Percentiles rank a stretch among this genome's conserved stretches.
Conservation (phyloP, 148 eudicot species). For the Fagopyrum homotropicum region DNA sequence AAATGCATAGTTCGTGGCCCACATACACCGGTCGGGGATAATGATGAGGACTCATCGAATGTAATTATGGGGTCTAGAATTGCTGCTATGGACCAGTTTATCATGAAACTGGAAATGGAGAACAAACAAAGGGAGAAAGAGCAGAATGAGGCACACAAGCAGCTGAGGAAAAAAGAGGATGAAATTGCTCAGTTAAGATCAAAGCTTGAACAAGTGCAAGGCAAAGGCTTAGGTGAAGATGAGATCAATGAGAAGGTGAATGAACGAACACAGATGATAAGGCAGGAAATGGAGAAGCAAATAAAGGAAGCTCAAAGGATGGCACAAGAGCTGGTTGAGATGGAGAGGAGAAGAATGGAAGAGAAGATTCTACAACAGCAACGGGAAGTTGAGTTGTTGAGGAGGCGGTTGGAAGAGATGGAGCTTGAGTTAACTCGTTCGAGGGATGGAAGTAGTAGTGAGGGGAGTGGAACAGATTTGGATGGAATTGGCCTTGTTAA, state of each 20-base stretch:
- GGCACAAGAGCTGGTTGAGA: conserved; percentile 65
- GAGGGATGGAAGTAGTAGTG: conserved; percentile 45
- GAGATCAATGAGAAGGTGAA: conserved; percentile 70
- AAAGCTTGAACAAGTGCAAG: conserved; percentile 50
- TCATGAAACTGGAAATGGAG: conserved; percentile 73
- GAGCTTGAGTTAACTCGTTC: conserved; percentile 60
- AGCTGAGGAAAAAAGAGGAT: conserved; percentile 68
- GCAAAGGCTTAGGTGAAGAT: conserved; percentile 47
- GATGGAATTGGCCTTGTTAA: conserved; percentile 50
- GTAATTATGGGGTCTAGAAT: conserved; percentile 71
- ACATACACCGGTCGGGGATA: conserved; percentile 61
- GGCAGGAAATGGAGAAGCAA: conserved; percentile 58
- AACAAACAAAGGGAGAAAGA: conserved; percentile 77
- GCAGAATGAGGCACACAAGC: conserved; percentile 65
- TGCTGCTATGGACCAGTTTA: conserved; percentile 87
- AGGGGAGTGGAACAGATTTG: conserved; percentile 27
- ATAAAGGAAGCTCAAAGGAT: conserved; percentile 66
- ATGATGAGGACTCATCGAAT: conserved; percentile 59
- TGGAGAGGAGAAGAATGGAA: conserved; percentile 85
- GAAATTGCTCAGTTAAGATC: conserved; percentile 60
- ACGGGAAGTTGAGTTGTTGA: conserved; percentile 63
- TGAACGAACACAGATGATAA: conserved; percentile 48
- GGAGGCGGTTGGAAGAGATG: conserved; percentile 72
- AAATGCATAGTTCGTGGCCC: conserved; percentile 95
- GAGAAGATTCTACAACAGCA: conserved; percentile 60